Base-by-base conservation (phyloP, 176 grass and related monocot species). In the Phoenix roebelenii region DNA sequence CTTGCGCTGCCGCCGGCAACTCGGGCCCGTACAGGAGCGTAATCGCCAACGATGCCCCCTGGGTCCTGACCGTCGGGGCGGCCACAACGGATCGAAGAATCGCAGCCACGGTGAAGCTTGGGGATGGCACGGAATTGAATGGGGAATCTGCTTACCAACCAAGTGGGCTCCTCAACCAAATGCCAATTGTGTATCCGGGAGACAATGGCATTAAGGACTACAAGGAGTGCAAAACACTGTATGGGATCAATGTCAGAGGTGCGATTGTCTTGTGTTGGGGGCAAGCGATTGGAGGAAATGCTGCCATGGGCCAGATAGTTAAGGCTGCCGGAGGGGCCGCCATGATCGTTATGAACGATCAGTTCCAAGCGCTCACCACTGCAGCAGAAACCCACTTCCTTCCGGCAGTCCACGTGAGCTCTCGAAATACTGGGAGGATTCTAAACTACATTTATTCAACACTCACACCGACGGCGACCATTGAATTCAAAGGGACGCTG, bases 101-200 rank as follows among this genome's bases (percentile, higher is more conserved):
- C 22, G 7, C 0, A 16, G 67, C 54, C 1, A 50, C 3, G 12
- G 32, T 70, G 15, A 48, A 55, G 19, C 52, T 70, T 16, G 35
- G 35, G 10, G 25, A 70, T 18, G 67, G 67, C 7, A 44, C 30
- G 15, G 29, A 25, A 1, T 7, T 70, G 16, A 0, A 29, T 12
- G 67, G 67, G 3, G 29, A 70, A 50, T 57, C 67, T 16, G 54
- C 55, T 3, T 49, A 70, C 67, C 67, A 70, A 49, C 18, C 67
- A 18, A 29, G 19, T 44, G 35, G 35, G 35, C 1, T 44, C 10
- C 67, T 24, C 19, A 49, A 49, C 58, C 55, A 44, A 32, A 32
- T 7, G 25, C 30, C 15, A 9, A 17, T 70, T 5, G 67, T 58
- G 18, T 18, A 48, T 9, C 67, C 67, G 0, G 51, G 65, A 19